Percentiles rank a stretch among this genome's conserved stretches.
These are phyloP conservation scores for Hymenoscyphus albidus DNA, from an alignment of 2,329 filamentous ascomycete genomes.

Conservation along the genomic window DNA sequence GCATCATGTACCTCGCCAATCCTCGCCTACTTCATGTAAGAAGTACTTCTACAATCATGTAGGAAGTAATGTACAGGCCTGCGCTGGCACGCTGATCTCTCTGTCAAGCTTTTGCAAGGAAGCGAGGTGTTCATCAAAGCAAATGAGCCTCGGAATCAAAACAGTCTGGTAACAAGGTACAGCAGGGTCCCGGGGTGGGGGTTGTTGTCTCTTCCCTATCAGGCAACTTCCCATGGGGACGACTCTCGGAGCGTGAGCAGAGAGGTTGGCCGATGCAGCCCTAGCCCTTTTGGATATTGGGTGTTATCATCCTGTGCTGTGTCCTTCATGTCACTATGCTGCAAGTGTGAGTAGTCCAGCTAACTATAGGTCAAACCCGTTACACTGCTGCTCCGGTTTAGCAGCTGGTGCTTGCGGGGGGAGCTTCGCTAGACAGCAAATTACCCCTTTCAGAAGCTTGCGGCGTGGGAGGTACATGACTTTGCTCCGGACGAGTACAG, in stretches of 20 bases:
- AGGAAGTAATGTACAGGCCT: too few species aligned
- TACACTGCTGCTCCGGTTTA: constrained; percentile 1
- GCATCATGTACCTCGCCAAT: background rate
- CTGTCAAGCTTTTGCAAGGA: too few species aligned
- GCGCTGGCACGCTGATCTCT: too few species aligned
- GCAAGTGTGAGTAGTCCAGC: background rate
- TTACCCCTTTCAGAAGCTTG: background rate
- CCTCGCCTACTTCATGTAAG: background rate
- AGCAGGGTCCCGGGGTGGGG: background rate
- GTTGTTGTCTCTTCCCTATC: background rate
- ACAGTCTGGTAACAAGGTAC: background rate
- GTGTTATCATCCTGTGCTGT: too few species aligned
- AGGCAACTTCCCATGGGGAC: background rate
- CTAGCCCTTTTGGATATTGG: background rate
- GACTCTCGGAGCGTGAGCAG: background rate
- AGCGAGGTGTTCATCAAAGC: too few species aligned
- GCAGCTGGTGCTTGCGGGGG: background rate
- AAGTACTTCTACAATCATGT: too few species aligned
- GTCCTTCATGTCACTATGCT: background rate
- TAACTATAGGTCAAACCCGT: background rate
- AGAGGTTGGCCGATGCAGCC: background rate
- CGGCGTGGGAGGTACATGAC: background rate
- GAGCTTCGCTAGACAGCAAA: constrained; percentile 2
- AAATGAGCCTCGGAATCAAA: too few species aligned
- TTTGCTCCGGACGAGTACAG: too few species aligned